These are phyloP conservation scores for Suillus ampliporus DNA, from an alignment of 768 basidiomycete genomes.

Conservation along the genomic window DNA sequence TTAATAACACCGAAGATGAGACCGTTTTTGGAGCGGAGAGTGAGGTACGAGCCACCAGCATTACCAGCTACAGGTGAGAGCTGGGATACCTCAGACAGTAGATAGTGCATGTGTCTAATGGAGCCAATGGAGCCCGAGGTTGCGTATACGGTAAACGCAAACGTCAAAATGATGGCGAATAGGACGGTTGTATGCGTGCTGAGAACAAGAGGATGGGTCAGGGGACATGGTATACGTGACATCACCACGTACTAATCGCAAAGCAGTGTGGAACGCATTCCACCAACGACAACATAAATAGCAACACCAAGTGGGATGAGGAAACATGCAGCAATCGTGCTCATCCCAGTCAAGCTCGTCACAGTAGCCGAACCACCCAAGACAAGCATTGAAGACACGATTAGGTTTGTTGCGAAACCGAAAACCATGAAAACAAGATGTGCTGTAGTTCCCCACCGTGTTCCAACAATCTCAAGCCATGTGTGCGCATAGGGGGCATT, in stretches of 20 bases:
- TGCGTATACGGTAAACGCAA: slow-evolving; percentile 82
- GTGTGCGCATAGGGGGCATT: slow-evolving; percentile 90
- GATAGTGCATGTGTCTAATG: slow-evolving; percentile 75
- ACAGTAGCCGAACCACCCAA: slow-evolving; percentile 89
- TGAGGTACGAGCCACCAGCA: slow-evolving; percentile 83
- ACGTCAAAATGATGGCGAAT: slow-evolving; percentile 82
- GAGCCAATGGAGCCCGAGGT: slow-evolving; percentile 83
- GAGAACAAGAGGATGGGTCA: not conserved
- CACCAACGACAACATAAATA: slow-evolving; percentile 87
- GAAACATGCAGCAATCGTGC: slow-evolving; percentile 89
- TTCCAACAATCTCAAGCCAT: slow-evolving; percentile 86
- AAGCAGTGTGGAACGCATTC: slow-evolving; percentile 84
- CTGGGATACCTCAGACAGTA: slow-evolving; percentile 65
- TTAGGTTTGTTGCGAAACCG: slow-evolving; percentile 89
- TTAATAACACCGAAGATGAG: slow-evolving; percentile 89
- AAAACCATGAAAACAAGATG: slow-evolving; percentile 92
- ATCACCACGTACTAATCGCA: slow-evolving; percentile 81
- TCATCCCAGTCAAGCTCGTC: slow-evolving; percentile 87
- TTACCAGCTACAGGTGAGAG: slow-evolving; percentile 76
- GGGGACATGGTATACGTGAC: not conserved
- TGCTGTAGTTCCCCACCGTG: slow-evolving; percentile 79
- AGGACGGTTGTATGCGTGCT: slow-evolving; percentile 89
- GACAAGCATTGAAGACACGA: slow-evolving; percentile 87
- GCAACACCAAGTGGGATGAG: slow-evolving; percentile 87
- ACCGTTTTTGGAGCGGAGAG: slow-evolving; percentile 78